phyloP scores from a whole-genome alignment of 208 protist species.

The Acanthamoeba lugdunensis region DNA sequence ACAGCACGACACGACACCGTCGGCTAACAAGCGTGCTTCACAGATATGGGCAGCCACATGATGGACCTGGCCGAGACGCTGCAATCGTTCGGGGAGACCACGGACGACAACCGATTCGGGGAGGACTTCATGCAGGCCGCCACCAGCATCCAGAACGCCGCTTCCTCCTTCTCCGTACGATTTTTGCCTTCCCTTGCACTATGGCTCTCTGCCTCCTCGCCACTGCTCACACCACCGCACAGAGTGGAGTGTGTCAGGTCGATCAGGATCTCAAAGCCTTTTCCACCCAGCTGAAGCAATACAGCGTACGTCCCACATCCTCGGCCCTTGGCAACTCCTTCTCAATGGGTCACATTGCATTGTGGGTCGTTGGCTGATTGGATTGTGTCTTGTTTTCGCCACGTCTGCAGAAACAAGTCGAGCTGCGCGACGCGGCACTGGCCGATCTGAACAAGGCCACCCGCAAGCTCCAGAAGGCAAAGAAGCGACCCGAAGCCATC shows the following conservation, averaged over 20 bases:
- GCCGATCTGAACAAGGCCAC: constrained; percentile 4
- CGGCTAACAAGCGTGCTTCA: neutral
- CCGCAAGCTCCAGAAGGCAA: constrained; percentile 25
- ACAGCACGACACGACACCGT: neutral
- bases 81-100: constrained; percentile 21
- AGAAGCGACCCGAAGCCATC: constrained; percentile 55
- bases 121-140: constrained; percentile 63
- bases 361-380: neutral
- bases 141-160: constrained; percentile 22
- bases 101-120: constrained; percentile 41
- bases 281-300: constrained; percentile 24
- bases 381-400: too few relatives aligned
- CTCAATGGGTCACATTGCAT: too few relatives aligned
- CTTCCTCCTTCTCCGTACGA: constrained; percentile 33
- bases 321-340: too few relatives aligned
- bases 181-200: neutral
- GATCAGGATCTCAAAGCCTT: constrained; percentile 54
- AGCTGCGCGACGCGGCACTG: constrained; percentile 6
- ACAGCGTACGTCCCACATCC: neutral
- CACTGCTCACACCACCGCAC: too few relatives aligned
- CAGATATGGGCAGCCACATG: constrained; percentile 64
- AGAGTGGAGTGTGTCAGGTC: constrained; percentile 31
- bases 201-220: too few relatives aligned
- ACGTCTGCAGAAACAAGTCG: constrained; percentile 19
- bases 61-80: constrained; percentile 12